These are phyloP conservation scores for Penicillium maclennaniae DNA, from an alignment of 495 filamentous ascomycete genomes.

Conservation along the genomic window DNA sequence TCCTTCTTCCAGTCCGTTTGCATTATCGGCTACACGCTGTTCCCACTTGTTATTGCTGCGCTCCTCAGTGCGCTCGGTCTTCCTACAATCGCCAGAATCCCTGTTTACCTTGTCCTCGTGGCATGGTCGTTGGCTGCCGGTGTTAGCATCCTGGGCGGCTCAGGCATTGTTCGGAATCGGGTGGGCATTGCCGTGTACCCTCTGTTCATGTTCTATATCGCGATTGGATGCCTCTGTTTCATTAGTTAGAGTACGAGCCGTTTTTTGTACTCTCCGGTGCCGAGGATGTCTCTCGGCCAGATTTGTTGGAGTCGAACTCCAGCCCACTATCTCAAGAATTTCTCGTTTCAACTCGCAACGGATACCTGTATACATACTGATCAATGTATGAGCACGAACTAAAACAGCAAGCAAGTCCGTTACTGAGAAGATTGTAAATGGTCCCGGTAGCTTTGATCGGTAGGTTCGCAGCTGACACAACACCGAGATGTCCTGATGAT, in stretches of 20 bases:
- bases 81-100: slow-evolving; percentile 73
- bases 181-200: slow-evolving; percentile 95
- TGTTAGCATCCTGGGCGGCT: slow-evolving; percentile 92
- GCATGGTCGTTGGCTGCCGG: slow-evolving; percentile 92
- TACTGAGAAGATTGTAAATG: no score
- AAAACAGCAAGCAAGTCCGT: not conserved
- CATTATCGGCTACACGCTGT: slow-evolving; percentile 97
- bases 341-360: slow-evolving; percentile 3
- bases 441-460: no score
- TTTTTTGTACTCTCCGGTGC: not conserved
- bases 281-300: not conserved
- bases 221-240: slow-evolving; percentile 90
- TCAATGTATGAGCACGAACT: not conserved
- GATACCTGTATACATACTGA: slow-evolving; percentile 11
- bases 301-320: not conserved
- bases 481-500: no score
- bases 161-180: slow-evolving; percentile 89
- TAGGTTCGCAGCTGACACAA: no score
- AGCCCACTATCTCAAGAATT: not conserved
- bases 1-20: slow-evolving; percentile 97
- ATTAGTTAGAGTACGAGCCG: slow-evolving; percentile 61
- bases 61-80: slow-evolving; percentile 79
- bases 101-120: slow-evolving; percentile 82
- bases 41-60: slow-evolving; percentile 93
- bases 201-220: slow-evolving; percentile 92